Evolutionary conservation across 2,329 filamentous ascomycete genomes (phyloP).

Genomic region (Trichoderma lentiforme): DNA sequence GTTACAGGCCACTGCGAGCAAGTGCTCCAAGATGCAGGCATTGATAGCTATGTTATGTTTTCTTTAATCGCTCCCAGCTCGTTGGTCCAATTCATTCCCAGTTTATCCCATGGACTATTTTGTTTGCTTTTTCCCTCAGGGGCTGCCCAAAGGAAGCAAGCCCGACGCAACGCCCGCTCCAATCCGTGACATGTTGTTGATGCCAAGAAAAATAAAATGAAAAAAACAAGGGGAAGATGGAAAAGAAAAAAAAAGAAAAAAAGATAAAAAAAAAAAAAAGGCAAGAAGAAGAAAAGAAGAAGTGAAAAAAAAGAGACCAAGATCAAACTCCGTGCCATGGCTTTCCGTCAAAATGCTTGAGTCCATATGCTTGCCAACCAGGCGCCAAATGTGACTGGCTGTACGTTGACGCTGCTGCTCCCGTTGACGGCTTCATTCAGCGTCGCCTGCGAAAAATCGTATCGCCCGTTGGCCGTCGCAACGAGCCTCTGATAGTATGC

Average conservation of each 20-base stretch:
- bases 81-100: neutral
- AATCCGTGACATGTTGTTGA: slow-evolving; percentile 1
- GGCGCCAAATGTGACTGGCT: slow-evolving; percentile 48
- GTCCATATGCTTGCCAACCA: slow-evolving; percentile 45
- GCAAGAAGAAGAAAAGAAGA: neutral
- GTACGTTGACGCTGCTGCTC: slow-evolving; percentile 39
- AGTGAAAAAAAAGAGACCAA: neutral
- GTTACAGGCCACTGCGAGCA: slow-evolving; percentile 10
- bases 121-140: neutral
- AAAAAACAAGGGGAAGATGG: neutral
- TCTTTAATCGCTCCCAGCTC: neutral
- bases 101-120: neutral
- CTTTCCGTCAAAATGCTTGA: slow-evolving; percentile 15
- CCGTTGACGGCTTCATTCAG: slow-evolving; percentile 51
- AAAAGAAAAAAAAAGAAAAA: neutral
- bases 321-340: neutral
- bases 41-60: neutral
- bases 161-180: slow-evolving; percentile 18
- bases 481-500: slow-evolving; percentile 59
- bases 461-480: slow-evolving; percentile 65
- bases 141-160: slow-evolving; percentile 8
- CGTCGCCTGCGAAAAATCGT: slow-evolving; percentile 59
- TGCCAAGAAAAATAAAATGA: neutral
- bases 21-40: slow-evolving; percentile 5
- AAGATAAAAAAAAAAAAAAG: neutral